Base-by-base conservation (phyloP, 352 stramenopile species). In the Phytophthora citrophthora region DNA sequence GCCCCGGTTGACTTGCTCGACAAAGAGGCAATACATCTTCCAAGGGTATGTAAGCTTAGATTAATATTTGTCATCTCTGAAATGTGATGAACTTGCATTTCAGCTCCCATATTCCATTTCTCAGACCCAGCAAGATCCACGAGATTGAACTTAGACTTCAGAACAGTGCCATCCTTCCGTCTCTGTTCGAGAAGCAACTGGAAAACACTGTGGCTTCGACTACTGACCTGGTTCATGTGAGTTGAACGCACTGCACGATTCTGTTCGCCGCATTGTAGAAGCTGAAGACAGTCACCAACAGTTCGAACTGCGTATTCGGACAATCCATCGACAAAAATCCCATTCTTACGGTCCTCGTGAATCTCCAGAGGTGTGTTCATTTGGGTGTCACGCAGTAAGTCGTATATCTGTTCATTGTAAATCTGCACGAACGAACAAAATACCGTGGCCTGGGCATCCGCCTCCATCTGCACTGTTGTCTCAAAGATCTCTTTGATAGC, bases 11-110 rank as follows among this genome's bases (percentile, higher is more conserved):
- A 56, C 45, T 87, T 89, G 34, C 70, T 72, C 0, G 83, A 89
- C 9, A 97, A 65, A 13, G 90, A 73, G 5, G 86, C 83, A 29
- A 98, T 97, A 50, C 89, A 97, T 27, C 90, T 72, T 6, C 94
- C 94, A 3, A 98, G 76, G 12, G 89, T 97, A 62, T 97, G 90
- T 12, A 98, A 80, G 70, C 86, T 97, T 36, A 97, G 58, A 68
- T 98, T 98, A 64, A 98, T 98, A 60, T 95, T 97, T 13, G 89
- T 98, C 90, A 98, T 96, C 65, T 98, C 94, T 11, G 81, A 93
- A 39, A 97, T 88, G 60, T 97, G 91, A 52, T 87, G 73, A 7
- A 90, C 74, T 71, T 86, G 45, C 86, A 98, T 97, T 26, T 96
- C 76, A 12, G 83, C 60, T 20, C 73, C 76, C 47, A 86, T 77